A percentile compares a stretch with the other conserved stretches of the same genome.
These are phyloP conservation scores for Hyaloscypha finlandica DNA, from an alignment of 495 filamentous ascomycete genomes.

Conservation along the genomic window DNA sequence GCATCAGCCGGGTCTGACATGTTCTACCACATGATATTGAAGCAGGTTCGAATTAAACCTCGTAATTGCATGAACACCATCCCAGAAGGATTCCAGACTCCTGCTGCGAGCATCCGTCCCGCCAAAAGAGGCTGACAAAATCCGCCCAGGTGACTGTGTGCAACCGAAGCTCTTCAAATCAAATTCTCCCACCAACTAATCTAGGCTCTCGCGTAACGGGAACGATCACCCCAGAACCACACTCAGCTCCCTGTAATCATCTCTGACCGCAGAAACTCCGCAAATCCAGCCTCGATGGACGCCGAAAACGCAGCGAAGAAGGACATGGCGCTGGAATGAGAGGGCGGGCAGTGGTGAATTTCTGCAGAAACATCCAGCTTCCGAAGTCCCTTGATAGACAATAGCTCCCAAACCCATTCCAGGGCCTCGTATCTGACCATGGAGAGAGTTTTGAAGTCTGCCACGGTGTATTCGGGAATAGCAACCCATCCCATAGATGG, in stretches of 20 bases:
- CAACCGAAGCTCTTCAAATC: not conserved
- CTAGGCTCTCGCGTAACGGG: not conserved
- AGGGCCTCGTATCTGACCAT: slow-evolving; percentile 43
- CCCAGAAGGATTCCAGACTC: not conserved
- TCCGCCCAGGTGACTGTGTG: not conserved
- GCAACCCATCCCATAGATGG: slow-evolving; percentile 44
- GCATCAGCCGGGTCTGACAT: not conserved
- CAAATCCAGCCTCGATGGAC: slow-evolving; percentile 51
- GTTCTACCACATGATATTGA: not conserved
- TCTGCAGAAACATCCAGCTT: slow-evolving; percentile 26
- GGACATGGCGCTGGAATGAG: slow-evolving; percentile 27
- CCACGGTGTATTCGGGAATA: slow-evolving; percentile 34
- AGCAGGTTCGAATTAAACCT: not conserved
- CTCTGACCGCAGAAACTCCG: slow-evolving; percentile 44
- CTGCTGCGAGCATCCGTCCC: not conserved
- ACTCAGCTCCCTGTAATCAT: slow-evolving; percentile 12
- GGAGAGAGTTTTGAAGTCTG: slow-evolving; percentile 43
- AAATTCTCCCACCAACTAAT: not conserved
- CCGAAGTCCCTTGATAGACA: slow-evolving; percentile 35
- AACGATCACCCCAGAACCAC: not conserved
- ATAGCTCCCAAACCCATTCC: slow-evolving; percentile 52
- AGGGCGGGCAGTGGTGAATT: slow-evolving; percentile 26
- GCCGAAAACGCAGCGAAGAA: slow-evolving; percentile 53
- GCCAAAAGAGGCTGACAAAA: not conserved
- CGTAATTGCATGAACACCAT: not conserved